phyloP scores from a whole-genome alignment of 495 filamentous ascomycete species.

The Hypoxylon trugodes region DNA sequence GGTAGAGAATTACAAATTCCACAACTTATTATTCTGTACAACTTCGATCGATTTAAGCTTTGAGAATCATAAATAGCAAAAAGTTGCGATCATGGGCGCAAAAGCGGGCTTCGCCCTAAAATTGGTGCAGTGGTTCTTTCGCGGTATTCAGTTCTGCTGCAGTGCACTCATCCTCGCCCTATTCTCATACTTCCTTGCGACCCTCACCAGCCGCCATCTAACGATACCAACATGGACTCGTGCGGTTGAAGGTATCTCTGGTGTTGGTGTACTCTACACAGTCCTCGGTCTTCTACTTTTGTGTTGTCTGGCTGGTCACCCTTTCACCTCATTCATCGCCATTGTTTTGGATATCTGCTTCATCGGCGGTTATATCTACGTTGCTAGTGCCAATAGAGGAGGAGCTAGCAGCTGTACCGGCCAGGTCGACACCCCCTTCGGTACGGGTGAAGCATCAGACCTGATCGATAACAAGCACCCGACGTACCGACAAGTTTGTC shows the following conservation, averaged over 20 bases:
- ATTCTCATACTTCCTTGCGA: slow-evolving; percentile 77
- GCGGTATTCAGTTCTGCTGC: slow-evolving; percentile 75
- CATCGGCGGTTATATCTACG: slow-evolving; percentile 65
- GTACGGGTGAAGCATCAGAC: slow-evolving; percentile 62
- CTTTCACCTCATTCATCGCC: slow-evolving; percentile 71
- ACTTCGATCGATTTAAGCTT: slow-evolving; percentile 21
- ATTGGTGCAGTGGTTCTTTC: slow-evolving; percentile 68
- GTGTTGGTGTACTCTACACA: slow-evolving; percentile 75
- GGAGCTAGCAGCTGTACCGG: slow-evolving; percentile 71
- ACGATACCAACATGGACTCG: slow-evolving; percentile 69
- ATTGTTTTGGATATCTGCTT: slow-evolving; percentile 71
- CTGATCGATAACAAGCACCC: slow-evolving; percentile 54
- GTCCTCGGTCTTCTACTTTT: slow-evolving; percentile 74
- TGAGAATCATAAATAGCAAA: slow-evolving; percentile 27
- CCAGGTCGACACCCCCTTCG: slow-evolving; percentile 71
- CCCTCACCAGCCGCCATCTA: slow-evolving; percentile 65
- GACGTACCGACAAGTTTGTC: slow-evolving; percentile 67
- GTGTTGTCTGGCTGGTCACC: slow-evolving; percentile 78
- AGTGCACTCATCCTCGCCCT: slow-evolving; percentile 77
- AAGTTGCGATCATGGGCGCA: slow-evolving; percentile 48
- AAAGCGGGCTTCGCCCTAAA: slow-evolving; percentile 66
- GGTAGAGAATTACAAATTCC: too few relatives aligned
- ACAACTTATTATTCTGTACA: slow-evolving; percentile 38
- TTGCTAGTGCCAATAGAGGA: slow-evolving; percentile 66
- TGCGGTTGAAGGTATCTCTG: slow-evolving; percentile 85